Percentiles rank a stretch among this genome's conserved stretches.
phyloP scores from a whole-genome alignment of 345 rosid species.

The Citrus inodora region DNA sequence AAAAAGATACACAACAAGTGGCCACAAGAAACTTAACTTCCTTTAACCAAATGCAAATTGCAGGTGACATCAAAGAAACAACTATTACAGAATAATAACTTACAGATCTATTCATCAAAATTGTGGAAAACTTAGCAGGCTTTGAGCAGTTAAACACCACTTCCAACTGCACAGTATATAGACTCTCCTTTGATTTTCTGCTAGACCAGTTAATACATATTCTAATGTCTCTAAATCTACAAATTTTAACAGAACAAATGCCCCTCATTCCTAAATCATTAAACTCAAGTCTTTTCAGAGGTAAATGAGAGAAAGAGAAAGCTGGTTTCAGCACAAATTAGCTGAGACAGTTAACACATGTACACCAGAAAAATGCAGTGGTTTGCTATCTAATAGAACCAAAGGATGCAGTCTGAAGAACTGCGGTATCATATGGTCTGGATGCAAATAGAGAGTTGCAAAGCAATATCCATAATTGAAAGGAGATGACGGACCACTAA shows the following conservation, averaged over 20 bases:
- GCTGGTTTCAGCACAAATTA: neutral
- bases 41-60: neutral
- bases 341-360: neutral
- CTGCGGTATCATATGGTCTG: neutral
- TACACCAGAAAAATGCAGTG: neutral
- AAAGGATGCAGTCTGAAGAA: neutral
- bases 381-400: neutral
- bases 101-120: neutral
- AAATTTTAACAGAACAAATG: neutral
- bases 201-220: neutral
- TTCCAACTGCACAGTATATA: neutral
- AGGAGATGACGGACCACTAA: slow-evolving; percentile 7
- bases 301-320: too few species aligned
- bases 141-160: too few species aligned
- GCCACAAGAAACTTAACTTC: neutral
- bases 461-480: slow-evolving; percentile 7
- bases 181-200: neutral
- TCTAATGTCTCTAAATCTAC: neutral
- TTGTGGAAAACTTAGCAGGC: neutral
- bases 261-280: neutral
- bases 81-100: neutral
- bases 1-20: neutral
- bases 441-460: neutral
- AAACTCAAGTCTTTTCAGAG: neutral
- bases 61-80: neutral